These are phyloP conservation scores for Mucor lusitanicus DNA, from an alignment of 371 early-diverging fungal species.

Conservation along the genomic window DNA sequence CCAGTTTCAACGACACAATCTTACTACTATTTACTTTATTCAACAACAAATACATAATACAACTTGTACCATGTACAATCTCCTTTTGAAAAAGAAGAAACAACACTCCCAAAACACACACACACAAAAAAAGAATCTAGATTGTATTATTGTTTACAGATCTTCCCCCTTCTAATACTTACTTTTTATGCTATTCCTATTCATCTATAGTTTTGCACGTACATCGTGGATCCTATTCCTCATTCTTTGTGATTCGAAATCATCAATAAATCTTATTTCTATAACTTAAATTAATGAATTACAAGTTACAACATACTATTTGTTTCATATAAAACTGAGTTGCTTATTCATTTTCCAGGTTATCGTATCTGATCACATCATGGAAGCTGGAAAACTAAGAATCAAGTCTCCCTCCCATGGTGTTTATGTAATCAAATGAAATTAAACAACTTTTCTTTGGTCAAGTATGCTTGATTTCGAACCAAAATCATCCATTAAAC, in stretches of 20 bases:
- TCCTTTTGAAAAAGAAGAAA: not conserved
- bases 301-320: not conserved
- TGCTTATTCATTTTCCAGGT: not conserved
- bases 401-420: no score
- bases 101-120: not conserved
- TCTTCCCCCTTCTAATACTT: not conserved
- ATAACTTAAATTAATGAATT: not conserved
- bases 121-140: not conserved
- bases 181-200: not conserved
- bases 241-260: not conserved
- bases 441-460: no score
- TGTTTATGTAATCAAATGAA: no score
- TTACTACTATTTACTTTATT: slow-evolving; percentile 1
- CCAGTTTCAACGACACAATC: not conserved
- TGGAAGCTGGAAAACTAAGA: not conserved
- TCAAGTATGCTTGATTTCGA: no score
- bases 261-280: not conserved
- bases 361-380: not conserved
- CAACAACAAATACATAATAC: not conserved
- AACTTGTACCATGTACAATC: not conserved
- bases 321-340: not conserved
- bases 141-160: not conserved
- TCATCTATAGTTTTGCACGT: not conserved
- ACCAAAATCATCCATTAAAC: no score
- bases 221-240: not conserved